A percentile compares a stretch with the other conserved stretches of the same genome.
Conservation (phyloP, 225 moss, liverwort and hornwort species). For the Takakia lepidozioides region DNA sequence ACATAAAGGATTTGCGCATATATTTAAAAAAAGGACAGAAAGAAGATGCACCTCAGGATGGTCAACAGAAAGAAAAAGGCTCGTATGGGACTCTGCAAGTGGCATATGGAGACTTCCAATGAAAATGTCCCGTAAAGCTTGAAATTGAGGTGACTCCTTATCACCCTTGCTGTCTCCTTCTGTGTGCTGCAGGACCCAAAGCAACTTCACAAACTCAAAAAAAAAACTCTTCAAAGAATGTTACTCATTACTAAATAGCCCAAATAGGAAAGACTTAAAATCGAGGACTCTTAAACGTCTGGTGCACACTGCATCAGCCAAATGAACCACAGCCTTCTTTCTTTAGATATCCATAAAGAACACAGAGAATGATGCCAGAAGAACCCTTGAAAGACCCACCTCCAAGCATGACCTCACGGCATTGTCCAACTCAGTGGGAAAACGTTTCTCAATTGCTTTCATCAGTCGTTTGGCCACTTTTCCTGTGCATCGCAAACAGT, state of each 20-base stretch:
- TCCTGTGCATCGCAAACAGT: slow-evolving; percentile 36
- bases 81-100: slow-evolving; percentile 68
- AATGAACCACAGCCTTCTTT: too few relatives aligned
- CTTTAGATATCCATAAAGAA: slow-evolving; percentile 2
- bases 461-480: slow-evolving; percentile 52
- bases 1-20: too few relatives aligned
- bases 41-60: slow-evolving; percentile 87
- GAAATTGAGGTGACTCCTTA: slow-evolving; percentile 28
- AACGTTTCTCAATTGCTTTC: slow-evolving; percentile 55
- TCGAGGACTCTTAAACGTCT: too few relatives aligned
- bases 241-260: too few relatives aligned
- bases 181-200: slow-evolving; percentile 21
- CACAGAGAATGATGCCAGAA: too few relatives aligned
- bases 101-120: slow-evolving; percentile 69
- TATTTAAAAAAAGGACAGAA: too few relatives aligned
- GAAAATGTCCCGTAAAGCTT: slow-evolving; percentile 66
- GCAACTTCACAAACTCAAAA: background rate
- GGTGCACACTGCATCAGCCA: too few relatives aligned
- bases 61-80: slow-evolving; percentile 77
- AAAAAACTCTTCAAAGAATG: too few relatives aligned
- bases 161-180: slow-evolving; percentile 13
- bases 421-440: slow-evolving; percentile 67
- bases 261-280: too few relatives aligned
- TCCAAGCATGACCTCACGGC: slow-evolving; percentile 52
- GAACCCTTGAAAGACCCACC: slow-evolving; percentile 34